Base-by-base conservation (phyloP, 768 basidiomycete genomes). In the Pulveroboletus sp. region DNA sequence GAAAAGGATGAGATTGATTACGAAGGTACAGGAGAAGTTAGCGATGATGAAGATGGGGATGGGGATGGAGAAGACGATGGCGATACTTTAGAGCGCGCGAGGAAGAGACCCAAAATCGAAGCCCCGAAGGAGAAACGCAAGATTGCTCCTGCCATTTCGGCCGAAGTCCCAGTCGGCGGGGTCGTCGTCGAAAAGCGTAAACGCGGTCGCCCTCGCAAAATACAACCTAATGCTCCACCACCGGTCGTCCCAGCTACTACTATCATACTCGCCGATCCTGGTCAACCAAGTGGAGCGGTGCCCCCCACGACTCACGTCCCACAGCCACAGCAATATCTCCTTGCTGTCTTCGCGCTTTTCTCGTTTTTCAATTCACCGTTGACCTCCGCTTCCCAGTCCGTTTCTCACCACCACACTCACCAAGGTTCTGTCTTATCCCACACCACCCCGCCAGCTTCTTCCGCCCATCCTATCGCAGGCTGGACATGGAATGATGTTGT, bases 301-400 rank as follows among this genome's bases (percentile, higher is more conserved):
- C 53, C 58, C 10, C 51, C 56, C 9, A 17, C 41, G 5, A 31
- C 61, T 30, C 65, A 58, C 30, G 35, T 41, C 5, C 8, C 26
- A 17, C 63, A 62, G 16, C 64, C 71, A 3, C 74, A 67, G 36
- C 88, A 89, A 53, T 90, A 86, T 64, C 82, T 92, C 44, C 80
- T 93, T 40, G 89, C 87, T 23, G 81, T 81, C 23, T 92, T 92
- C 59, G 86, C 87, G 0, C 74, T 92, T 46, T 89, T 93, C 70
- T 90, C 87, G 0, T 86, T 92, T 70, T 88, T 90, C 73, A 89
- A 87, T 58, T 86, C 84, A 0, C 82, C 86, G 2, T 64, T 87
- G 16, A 75, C 83, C 0, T 73, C 78, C 1, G 67, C 70, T 10
- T 54, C 74, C 1, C 55, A 64, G 24, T 60, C 64, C 10, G 47